phyloP scores from a whole-genome alignment of 2,329 filamentous ascomycete genomes.

The Colletotrichum costaricense region DNA sequence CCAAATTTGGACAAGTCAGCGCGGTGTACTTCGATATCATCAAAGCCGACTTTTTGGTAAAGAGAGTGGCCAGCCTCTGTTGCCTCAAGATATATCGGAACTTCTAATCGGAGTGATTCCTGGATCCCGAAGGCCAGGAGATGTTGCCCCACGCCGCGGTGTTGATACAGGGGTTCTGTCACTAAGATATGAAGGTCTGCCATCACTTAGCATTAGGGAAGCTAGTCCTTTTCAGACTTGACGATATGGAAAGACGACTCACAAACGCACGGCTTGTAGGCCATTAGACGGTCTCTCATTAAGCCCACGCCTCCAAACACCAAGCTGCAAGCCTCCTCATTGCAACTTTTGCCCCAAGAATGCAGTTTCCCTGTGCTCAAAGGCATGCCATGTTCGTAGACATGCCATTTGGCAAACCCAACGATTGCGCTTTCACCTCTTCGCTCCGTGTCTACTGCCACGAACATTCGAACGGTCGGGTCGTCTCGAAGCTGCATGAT shows the following conservation, averaged over 20 bases:
- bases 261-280: constrained; percentile 48
- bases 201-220: neutral
- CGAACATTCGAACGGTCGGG: constrained; percentile 2
- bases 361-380: constrained; percentile 33
- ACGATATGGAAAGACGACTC: constrained; percentile 30
- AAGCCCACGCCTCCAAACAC: constrained; percentile 45
- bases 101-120: constrained; percentile 48
- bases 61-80: constrained; percentile 44
- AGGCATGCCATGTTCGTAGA: constrained; percentile 44
- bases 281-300: constrained; percentile 43
- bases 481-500: constrained; percentile 27
- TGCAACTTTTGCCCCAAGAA: constrained; percentile 44
- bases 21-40: constrained; percentile 39
- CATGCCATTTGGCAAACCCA: constrained; percentile 49
- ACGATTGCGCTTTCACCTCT: constrained; percentile 40
- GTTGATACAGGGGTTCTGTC: constrained; percentile 49
- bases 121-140: constrained; percentile 48
- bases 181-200: constrained; percentile 50
- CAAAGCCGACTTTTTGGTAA: constrained; percentile 49
- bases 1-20: constrained; percentile 8
- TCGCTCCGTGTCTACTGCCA: constrained; percentile 21
- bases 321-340: constrained; percentile 46
- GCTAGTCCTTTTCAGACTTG: neutral
- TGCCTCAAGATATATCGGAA: constrained; percentile 51
- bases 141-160: constrained; percentile 47